A percentile compares a stretch with the other conserved stretches of the same genome.
These are phyloP conservation scores for Cryptococcus floricola DNA, from an alignment of 1,284 basidiomycete species.

Conservation along the genomic window DNA sequence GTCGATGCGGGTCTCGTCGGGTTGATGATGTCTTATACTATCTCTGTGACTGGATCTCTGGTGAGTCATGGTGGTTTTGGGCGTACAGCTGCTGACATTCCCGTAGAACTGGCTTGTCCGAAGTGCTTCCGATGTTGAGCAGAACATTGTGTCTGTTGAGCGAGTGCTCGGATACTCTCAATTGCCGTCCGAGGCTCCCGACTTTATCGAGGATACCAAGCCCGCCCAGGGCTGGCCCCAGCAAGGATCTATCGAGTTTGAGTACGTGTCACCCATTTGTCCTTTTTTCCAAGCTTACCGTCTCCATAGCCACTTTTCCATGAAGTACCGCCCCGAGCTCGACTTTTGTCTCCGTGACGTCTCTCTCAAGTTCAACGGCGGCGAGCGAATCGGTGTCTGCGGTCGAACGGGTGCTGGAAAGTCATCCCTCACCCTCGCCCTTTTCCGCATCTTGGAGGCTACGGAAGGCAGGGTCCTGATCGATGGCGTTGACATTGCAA, in stretches of 20 bases:
- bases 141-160: constrained; percentile 87
- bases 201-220: constrained; percentile 63
- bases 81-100: too few relatives aligned
- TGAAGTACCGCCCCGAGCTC: constrained; percentile 76
- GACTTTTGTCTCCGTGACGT: constrained; percentile 74
- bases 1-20: constrained; percentile 87
- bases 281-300: neutral
- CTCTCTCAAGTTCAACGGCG: constrained; percentile 59
- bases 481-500: constrained; percentile 77
- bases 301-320: constrained; percentile 62
- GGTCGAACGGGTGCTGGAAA: constrained; percentile 94
- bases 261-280: constrained; percentile 48
- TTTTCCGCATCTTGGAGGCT: constrained; percentile 70
- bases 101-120: constrained; percentile 80
- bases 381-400: constrained; percentile 77
- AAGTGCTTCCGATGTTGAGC: constrained; percentile 84
- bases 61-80: constrained; percentile 10
- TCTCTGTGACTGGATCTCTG: constrained; percentile 68
- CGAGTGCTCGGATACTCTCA: constrained; percentile 61
- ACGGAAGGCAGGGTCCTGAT: constrained; percentile 71
- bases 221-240: constrained; percentile 69
- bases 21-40: constrained; percentile 79
- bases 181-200: constrained; percentile 72
- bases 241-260: constrained; percentile 70
- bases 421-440: constrained; percentile 63